Evolutionary conservation across 1,284 basidiomycete genomes (phyloP), one percentile per base, ranked within the genome.

Genomic region (Xerocomus amazonicus): DNA sequence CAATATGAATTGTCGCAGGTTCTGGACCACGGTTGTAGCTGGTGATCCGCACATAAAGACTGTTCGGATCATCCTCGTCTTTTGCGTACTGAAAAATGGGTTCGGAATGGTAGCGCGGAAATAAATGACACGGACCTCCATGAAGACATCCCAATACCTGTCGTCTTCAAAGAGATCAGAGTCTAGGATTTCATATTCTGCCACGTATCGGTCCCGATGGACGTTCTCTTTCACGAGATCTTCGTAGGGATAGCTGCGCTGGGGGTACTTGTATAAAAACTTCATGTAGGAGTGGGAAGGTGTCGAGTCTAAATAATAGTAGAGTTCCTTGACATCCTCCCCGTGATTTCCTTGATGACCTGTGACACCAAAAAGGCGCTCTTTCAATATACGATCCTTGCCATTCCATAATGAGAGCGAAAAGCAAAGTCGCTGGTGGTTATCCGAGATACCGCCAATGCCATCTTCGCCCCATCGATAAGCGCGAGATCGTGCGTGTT

Each of bases 231-330:
- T 74, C 13, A 95, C 88, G 47, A 99, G 82, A 58, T 97, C 81
- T 66, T 97, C 92, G 72, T 99, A 99, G 1, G 96, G 96, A 71
- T 82, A 99, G 40, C 79, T 76, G 57, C 83, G 77, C 70, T 99
- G 96, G 13, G 96, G 95, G 63, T 98, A 98, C 71, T 98, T 98
- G 84, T 97, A 97, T 52, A 97, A 74, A 71, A 90, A 96, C 72
- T 98, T 99, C 96, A 98, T 98, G 80, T 98, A 99, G 29, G 92
- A 96, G 68, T 99, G 96, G 1, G 95, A 97, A 17, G 96, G 96
- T 0, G 96, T 97, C 46, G 92, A 97, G 71, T 98, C 96, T 58
- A 99, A 83, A 71, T 99, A 98, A 69, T 95, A 99, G 71, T 98
- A 98, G 28, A 98, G 75, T 67, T 99, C 96, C 73, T 98, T 98